Evolutionary conservation across 257 asterid genomes (phyloP).

Genomic region (Nicotiana undulata): DNA sequence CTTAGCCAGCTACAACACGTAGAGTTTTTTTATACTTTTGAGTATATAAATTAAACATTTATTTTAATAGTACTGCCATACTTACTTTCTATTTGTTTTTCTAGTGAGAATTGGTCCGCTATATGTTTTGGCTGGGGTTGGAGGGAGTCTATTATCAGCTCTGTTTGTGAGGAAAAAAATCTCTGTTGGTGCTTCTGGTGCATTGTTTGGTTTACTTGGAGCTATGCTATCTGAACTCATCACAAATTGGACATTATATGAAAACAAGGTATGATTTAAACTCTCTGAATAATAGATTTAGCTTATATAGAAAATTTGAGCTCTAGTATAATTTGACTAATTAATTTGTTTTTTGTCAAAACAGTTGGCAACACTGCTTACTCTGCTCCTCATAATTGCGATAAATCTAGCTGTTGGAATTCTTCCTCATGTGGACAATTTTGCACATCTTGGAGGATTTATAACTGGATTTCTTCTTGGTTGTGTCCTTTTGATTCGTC

Average conservation of each 20-base stretch:
- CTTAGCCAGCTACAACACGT: too few relatives aligned
- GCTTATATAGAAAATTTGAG: background rate
- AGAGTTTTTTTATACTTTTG: too few relatives aligned
- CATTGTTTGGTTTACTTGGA: slow-evolving; percentile 82
- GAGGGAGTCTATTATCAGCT: slow-evolving; percentile 69
- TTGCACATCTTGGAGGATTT: slow-evolving; percentile 95
- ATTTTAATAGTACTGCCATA: background rate
- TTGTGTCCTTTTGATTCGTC: slow-evolving; percentile 66
- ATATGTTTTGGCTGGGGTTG: slow-evolving; percentile 59
- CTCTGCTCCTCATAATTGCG: slow-evolving; percentile 54
- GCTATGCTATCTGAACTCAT: slow-evolving; percentile 86
- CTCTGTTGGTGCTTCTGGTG: slow-evolving; percentile 95
- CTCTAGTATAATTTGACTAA: background rate
- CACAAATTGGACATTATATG: slow-evolving; percentile 76
- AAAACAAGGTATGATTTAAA: slow-evolving; percentile 49
- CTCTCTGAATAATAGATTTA: background rate
- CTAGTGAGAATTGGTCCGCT: slow-evolving; percentile 60
- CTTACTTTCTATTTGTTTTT: background rate
- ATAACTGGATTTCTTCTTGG: slow-evolving; percentile 71
- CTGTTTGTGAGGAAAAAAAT: slow-evolving; percentile 49
- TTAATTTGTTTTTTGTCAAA: background rate
- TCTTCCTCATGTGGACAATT: slow-evolving; percentile 95
- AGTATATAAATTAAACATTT: background rate
- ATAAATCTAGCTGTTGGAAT: slow-evolving; percentile 83
- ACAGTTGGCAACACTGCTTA: slow-evolving; percentile 57